Percentiles rank a stretch among this genome's conserved stretches.
phyloP scores from a whole-genome alignment of 139 green algal genomes.

The Tetraselmis striata region DNA sequence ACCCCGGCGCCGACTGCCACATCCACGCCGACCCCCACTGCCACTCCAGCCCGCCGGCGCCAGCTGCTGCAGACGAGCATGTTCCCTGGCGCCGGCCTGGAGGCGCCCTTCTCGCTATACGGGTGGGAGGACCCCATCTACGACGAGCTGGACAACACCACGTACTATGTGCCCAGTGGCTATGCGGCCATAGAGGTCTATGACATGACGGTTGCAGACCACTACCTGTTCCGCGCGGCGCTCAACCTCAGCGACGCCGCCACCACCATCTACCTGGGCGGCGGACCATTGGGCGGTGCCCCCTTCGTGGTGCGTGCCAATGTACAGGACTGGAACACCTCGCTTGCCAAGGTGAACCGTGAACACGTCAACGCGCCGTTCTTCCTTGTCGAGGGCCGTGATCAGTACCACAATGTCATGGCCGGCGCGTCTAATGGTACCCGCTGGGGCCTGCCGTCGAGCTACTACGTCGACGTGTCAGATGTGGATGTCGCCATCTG shows the following conservation, averaged over 20 bases:
- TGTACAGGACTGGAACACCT: background rate
- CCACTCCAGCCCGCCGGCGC: background rate
- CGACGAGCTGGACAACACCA: background rate
- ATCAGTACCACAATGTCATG: background rate
- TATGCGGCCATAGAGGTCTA: background rate
- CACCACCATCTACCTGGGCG: background rate
- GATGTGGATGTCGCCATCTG: background rate
- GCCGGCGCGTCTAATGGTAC: background rate
- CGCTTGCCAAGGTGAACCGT: background rate
- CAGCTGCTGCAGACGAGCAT: background rate
- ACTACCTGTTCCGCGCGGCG: background rate
- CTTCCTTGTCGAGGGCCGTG: background rate
- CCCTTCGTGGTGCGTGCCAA: background rate
- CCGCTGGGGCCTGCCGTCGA: background rate
- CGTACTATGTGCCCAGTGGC: background rate
- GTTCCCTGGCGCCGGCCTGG: background rate
- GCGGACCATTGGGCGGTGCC: background rate
- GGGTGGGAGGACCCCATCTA: background rate
- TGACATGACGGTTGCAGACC: background rate
- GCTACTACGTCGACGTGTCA: background rate
- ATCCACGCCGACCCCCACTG: background rate
- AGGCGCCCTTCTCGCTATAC: background rate
- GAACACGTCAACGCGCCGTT: background rate
- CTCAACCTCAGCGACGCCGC: background rate
- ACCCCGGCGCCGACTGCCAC: background rate